Conservation (phyloP, 805 yeast genomes). For the Hyphopichia homilentoma region DNA sequence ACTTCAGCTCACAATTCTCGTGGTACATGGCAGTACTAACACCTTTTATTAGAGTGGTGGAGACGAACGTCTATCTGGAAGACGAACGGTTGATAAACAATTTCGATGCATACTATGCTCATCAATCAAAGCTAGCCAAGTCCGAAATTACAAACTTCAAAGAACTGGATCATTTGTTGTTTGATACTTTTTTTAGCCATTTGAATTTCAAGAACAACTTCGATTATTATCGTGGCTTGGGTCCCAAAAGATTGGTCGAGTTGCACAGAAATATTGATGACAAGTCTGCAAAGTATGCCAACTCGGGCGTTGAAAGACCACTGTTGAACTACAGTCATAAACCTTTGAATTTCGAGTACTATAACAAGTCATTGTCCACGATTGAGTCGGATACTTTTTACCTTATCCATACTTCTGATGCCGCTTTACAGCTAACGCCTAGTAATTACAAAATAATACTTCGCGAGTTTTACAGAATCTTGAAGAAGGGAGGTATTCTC, state of each 20-base stretch:
- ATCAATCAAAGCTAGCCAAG: constrained; percentile 6
- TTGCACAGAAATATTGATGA: constrained; percentile 17
- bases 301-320: constrained; percentile 14
- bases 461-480: constrained; percentile 31
- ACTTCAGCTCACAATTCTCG: constrained; percentile 30
- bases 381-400: constrained; percentile 29
- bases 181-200: constrained; percentile 16
- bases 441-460: constrained; percentile 22
- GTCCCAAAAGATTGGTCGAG: constrained; percentile 15
- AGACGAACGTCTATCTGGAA: constrained; percentile 29
- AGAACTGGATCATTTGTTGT: constrained; percentile 19
- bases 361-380: constrained; percentile 18
- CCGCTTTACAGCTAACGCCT: constrained; percentile 27
- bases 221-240: constrained; percentile 11
- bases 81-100: constrained; percentile 14
- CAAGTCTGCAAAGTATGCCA: constrained; percentile 14
- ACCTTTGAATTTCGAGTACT: constrained; percentile 31
- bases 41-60: constrained; percentile 36
- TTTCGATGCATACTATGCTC: constrained; percentile 10
- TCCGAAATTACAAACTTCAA: constrained; percentile 15
- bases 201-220: constrained; percentile 15
- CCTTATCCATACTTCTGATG: constrained; percentile 34
- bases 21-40: constrained; percentile 35
- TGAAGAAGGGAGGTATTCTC: constrained; percentile 31
- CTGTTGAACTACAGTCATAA: constrained; percentile 15